Conservation (phyloP, 2,329 filamentous ascomycete genomes). For the Clathrospora elynae region DNA sequence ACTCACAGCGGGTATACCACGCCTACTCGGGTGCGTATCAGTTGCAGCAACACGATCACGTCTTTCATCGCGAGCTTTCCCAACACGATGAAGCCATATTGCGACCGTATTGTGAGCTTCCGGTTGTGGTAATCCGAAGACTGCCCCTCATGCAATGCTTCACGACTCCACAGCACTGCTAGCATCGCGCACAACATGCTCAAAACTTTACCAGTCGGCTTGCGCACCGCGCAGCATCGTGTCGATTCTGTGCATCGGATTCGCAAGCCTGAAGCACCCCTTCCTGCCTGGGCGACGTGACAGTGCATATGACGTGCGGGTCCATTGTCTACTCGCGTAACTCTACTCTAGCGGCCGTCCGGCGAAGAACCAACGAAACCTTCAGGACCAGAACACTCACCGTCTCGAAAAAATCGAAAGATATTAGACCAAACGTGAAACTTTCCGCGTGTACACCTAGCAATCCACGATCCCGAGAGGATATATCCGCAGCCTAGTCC, state of each 20-base stretch:
- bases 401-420: slow-evolving; percentile 19
- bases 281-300: slow-evolving; percentile 15
- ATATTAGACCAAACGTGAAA: slow-evolving; percentile 17
- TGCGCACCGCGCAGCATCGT: slow-evolving; percentile 17
- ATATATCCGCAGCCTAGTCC: slow-evolving; percentile 23
- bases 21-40: slow-evolving; percentile 32
- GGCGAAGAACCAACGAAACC: slow-evolving; percentile 27
- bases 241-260: slow-evolving; percentile 16
- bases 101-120: slow-evolving; percentile 24
- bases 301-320: slow-evolving; percentile 20
- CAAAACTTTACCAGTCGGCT: slow-evolving; percentile 27
- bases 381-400: slow-evolving; percentile 21
- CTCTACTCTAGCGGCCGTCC: slow-evolving; percentile 18
- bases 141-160: slow-evolving; percentile 28
- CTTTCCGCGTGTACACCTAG: slow-evolving; percentile 27
- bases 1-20: slow-evolving; percentile 22
- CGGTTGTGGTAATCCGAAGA: slow-evolving; percentile 19
- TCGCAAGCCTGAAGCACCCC: slow-evolving; percentile 21
- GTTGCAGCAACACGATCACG: slow-evolving; percentile 19
- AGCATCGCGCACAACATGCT: slow-evolving; percentile 25
- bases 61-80: slow-evolving; percentile 24
- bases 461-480: slow-evolving; percentile 20
- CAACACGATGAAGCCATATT: slow-evolving; percentile 27
- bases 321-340: slow-evolving; percentile 25
- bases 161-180: slow-evolving; percentile 20